A percentile compares a stretch with the other conserved stretches of the same genome.
These are phyloP conservation scores for Eimeria maxima DNA, from an alignment of 169 alveolate genomes.

Conservation along the genomic window DNA sequence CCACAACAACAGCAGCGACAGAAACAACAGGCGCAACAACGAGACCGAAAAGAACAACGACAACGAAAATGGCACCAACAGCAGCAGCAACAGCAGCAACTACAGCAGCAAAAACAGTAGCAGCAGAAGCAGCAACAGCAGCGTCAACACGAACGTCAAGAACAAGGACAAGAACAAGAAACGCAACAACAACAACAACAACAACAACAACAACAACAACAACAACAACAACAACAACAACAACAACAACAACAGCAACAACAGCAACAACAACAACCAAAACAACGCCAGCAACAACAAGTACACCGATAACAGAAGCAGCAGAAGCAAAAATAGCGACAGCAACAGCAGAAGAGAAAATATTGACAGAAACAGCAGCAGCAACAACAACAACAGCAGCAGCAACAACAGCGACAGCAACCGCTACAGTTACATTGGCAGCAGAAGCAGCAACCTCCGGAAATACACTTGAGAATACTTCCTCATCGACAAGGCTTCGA, in stretches of 20 bases:
- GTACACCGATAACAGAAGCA: background rate
- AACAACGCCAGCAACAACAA: background rate
- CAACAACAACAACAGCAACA: too few relatives aligned
- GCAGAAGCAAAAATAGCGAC: background rate
- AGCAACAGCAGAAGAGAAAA: background rate
- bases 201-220: too few relatives aligned
- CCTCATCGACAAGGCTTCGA: slow-evolving; percentile 1
- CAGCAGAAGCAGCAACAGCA: too few relatives aligned
- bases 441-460: background rate
- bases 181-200: too few relatives aligned
- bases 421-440: background rate
- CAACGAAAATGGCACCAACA: slow-evolving; percentile 7
- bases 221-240: too few relatives aligned
- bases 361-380: background rate
- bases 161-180: too few relatives aligned
- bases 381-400: background rate
- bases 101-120: too few relatives aligned
- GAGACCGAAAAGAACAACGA: background rate
- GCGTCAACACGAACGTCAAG: too few relatives aligned
- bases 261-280: too few relatives aligned
- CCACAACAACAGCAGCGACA: background rate
- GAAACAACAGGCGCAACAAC: background rate
- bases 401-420: background rate
- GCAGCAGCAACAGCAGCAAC: background rate
- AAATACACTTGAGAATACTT: background rate